Conservation (phyloP, 352 stramenopile species). For the Pythium pyrilobum region DNA sequence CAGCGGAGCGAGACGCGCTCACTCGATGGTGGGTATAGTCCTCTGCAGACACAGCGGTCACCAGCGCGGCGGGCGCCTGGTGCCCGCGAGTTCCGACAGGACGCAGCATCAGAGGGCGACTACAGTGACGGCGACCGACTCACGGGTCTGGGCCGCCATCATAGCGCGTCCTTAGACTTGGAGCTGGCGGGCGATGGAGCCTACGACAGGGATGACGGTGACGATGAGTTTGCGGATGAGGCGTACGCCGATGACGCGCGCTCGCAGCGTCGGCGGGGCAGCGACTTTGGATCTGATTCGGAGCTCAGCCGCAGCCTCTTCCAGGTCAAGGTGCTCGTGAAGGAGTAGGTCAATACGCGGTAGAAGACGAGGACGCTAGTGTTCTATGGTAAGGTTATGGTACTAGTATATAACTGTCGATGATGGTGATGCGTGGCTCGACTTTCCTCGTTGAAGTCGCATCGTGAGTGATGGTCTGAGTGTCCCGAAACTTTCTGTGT, state of each 20-base stretch:
- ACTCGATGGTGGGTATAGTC: not conserved
- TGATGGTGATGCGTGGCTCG: not conserved
- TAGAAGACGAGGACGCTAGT: not conserved
- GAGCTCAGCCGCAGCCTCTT: constrained; percentile 40
- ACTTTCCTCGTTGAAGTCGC: not conserved
- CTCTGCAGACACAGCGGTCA: not conserved
- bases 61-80: not conserved
- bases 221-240: constrained; percentile 13
- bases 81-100: too few relatives aligned
- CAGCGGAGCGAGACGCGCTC: not conserved
- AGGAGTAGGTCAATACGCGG: not conserved
- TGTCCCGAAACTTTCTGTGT: too few relatives aligned
- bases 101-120: too few relatives aligned
- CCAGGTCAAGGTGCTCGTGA: constrained; percentile 60
- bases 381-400: too few relatives aligned
- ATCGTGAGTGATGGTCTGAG: not conserved
- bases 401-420: too few relatives aligned
- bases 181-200: too few relatives aligned
- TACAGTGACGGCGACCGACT: too few relatives aligned
- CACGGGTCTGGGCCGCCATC: too few relatives aligned
- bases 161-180: too few relatives aligned
- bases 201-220: constrained; percentile 6
- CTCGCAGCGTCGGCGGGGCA: too few relatives aligned
- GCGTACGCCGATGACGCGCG: constrained; percentile 5
- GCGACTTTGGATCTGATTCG: constrained; percentile 7